phyloP scores from a whole-genome alignment of 1,284 basidiomycete species.

The Porodaedalea pini region DNA sequence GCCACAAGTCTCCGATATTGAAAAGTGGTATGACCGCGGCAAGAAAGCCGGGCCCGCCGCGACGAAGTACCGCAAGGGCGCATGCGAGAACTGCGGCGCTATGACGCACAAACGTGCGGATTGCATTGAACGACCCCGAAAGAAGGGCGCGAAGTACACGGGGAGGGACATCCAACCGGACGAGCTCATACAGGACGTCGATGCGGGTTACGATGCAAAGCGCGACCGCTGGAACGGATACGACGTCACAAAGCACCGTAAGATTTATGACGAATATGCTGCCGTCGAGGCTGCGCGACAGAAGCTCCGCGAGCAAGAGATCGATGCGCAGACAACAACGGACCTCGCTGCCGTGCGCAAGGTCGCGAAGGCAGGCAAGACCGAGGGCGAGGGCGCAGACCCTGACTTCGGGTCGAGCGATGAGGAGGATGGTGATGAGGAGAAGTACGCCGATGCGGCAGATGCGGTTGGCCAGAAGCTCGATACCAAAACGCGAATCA shows the following conservation, averaged over 20 bases:
- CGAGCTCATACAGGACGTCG: slow-evolving; percentile 81
- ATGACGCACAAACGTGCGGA: slow-evolving; percentile 91
- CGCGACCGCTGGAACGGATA: slow-evolving; percentile 99
- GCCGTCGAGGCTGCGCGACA: slow-evolving; percentile 89
- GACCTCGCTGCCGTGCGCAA: slow-evolving; percentile 79
- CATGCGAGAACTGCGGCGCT: slow-evolving; percentile 98
- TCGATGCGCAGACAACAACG: slow-evolving; percentile 94
- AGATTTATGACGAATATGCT: slow-evolving; percentile 90
- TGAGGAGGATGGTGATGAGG: slow-evolving; percentile 90
- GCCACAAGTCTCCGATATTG: slow-evolving; percentile 68
- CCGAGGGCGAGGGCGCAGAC: slow-evolving; percentile 58
- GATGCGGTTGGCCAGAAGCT: slow-evolving; percentile 97
- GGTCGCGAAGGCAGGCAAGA: slow-evolving; percentile 78
- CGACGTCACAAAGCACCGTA: slow-evolving; percentile 82
- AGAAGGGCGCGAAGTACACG: slow-evolving; percentile 93
- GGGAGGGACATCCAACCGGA: slow-evolving; percentile 89
- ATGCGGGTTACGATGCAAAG: slow-evolving; percentile 90
- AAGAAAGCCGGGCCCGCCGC: slow-evolving; percentile 82
- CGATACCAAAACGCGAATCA: slow-evolving; percentile 97
- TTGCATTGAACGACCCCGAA: slow-evolving; percentile 94
- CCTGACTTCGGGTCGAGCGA: slow-evolving; percentile 96
- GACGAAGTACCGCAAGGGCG: slow-evolving; percentile 95
- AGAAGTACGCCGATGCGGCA: slow-evolving; percentile 96
- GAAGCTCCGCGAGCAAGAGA: slow-evolving; percentile 90
- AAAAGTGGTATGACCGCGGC: slow-evolving; percentile 94